A percentile compares a stretch with the other conserved stretches of the same genome.
phyloP scores from a whole-genome alignment of 345 rosid genomes.

The Chamaenerion angustifolium region DNA sequence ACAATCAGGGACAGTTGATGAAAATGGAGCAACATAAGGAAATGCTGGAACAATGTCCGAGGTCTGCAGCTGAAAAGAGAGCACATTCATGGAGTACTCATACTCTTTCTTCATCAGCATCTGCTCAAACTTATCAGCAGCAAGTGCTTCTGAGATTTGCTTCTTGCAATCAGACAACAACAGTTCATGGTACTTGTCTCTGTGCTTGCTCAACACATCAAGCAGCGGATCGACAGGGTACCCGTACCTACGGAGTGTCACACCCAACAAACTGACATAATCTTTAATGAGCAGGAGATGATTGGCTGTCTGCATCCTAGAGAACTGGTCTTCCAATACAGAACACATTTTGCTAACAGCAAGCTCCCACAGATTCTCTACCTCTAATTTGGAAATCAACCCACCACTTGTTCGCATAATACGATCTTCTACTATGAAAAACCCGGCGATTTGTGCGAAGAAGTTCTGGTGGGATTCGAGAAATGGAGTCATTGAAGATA shows the following conservation, averaged over 20 bases:
- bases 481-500: slow-evolving; percentile 91
- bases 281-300: slow-evolving; percentile 89
- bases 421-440: slow-evolving; percentile 84
- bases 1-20: slow-evolving; percentile 88
- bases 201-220: slow-evolving; percentile 84
- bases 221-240: slow-evolving; percentile 78
- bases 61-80: slow-evolving; percentile 86
- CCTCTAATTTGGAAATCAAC: slow-evolving; percentile 70
- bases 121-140: slow-evolving; percentile 96
- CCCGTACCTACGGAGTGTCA: slow-evolving; percentile 76
- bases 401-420: slow-evolving; percentile 84
- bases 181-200: slow-evolving; percentile 89
- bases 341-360: slow-evolving; percentile 95
- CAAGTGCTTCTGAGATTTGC: slow-evolving; percentile 78
- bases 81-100: slow-evolving; percentile 94
- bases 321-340: slow-evolving; percentile 93
- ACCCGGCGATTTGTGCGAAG: slow-evolving; percentile 93
- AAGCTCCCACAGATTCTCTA: slow-evolving; percentile 87
- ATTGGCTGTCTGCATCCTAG: slow-evolving; percentile 97
- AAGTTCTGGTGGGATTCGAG: slow-evolving; percentile 96
- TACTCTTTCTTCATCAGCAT: slow-evolving; percentile 97
- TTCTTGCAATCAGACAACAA: slow-evolving; percentile 86
- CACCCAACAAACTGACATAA: slow-evolving; percentile 91
- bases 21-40: slow-evolving; percentile 87
- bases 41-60: slow-evolving; percentile 83